phyloP scores from a whole-genome alignment of 2,329 filamentous ascomycete species.

The Fusarium torulosum region DNA sequence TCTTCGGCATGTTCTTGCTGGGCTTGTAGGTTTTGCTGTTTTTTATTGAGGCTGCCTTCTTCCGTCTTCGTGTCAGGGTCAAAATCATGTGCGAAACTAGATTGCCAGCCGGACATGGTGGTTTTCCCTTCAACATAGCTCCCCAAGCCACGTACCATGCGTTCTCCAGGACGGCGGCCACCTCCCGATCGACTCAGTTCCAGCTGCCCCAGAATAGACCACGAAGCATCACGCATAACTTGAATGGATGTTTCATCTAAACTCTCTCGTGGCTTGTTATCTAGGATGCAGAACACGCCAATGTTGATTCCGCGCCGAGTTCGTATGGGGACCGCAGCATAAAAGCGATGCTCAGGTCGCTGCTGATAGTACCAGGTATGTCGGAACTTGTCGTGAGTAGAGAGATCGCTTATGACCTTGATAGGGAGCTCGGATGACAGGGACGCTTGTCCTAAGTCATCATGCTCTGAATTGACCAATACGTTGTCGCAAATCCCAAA shows the following conservation, averaged over 20 bases:
- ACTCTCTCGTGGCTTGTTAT: conserved; percentile 14
- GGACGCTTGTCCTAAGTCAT: not conserved
- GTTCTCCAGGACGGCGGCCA: conserved; percentile 49
- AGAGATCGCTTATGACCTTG: conserved; percentile 52
- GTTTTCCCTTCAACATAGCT: conserved; percentile 55
- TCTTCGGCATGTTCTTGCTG: conserved; percentile 1
- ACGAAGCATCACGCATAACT: conserved; percentile 47
- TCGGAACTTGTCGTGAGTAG: conserved; percentile 46
- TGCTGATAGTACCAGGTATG: conserved; percentile 38
- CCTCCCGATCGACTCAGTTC: conserved; percentile 48
- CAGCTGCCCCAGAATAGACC: conserved; percentile 54
- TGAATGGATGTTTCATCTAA: conserved; percentile 49
- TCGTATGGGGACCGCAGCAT: conserved; percentile 57
- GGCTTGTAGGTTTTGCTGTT: conserved; percentile 23
- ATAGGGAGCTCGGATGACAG: conserved; percentile 46
- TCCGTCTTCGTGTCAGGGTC: conserved; percentile 5
- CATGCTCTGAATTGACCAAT: conserved; percentile 15
- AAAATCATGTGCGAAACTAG: conserved; percentile 20
- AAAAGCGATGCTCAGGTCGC: conserved; percentile 52
- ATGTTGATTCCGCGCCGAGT: conserved; percentile 57
- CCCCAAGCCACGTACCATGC: conserved; percentile 56
- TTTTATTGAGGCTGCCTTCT: conserved; percentile 26
- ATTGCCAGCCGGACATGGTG: conserved; percentile 44
- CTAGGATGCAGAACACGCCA: conserved; percentile 54
- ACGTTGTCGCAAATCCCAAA: conserved; percentile 49